These are phyloP conservation scores for Nicotiana knightiana DNA, from an alignment of 257 asterid genomes.

Conservation along the genomic window DNA sequence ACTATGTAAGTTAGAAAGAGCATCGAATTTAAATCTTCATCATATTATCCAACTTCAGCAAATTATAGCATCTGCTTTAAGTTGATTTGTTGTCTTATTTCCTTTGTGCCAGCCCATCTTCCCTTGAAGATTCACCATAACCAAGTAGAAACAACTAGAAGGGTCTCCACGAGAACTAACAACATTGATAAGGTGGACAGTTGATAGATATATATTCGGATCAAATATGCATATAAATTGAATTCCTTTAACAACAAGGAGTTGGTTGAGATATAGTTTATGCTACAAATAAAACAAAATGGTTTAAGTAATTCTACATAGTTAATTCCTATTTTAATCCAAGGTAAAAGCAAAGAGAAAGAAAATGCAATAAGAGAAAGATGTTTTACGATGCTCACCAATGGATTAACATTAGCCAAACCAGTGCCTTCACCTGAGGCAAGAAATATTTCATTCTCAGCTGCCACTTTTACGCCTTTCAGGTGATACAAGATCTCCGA, in stretches of 20 bases:
- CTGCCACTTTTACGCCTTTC: conserved; percentile 19
- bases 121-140: background rate
- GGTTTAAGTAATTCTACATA: background rate
- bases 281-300: background rate
- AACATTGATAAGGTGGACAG: background rate
- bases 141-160: background rate
- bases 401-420: conserved; percentile 47
- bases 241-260: background rate
- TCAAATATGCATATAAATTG: background rate
- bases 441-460: conserved; percentile 65
- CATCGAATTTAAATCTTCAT: background rate
- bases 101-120: background rate
- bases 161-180: background rate
- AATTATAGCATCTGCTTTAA: background rate
- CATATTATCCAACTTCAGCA: background rate
- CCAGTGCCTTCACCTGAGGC: conserved; percentile 78
- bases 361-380: background rate
- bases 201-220: background rate
- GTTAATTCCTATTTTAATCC: background rate
- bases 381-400: conserved; percentile 33
- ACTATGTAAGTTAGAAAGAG: background rate
- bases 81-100: background rate
- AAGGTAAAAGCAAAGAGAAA: conserved; percentile 1
- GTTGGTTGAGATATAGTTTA: background rate
- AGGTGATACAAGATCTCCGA: conserved; percentile 51